A percentile compares a stretch with the other conserved stretches of the same genome.
These are phyloP conservation scores for Paspalum notatum DNA, from an alignment of 176 grass and related monocot species.

Conservation along the genomic window DNA sequence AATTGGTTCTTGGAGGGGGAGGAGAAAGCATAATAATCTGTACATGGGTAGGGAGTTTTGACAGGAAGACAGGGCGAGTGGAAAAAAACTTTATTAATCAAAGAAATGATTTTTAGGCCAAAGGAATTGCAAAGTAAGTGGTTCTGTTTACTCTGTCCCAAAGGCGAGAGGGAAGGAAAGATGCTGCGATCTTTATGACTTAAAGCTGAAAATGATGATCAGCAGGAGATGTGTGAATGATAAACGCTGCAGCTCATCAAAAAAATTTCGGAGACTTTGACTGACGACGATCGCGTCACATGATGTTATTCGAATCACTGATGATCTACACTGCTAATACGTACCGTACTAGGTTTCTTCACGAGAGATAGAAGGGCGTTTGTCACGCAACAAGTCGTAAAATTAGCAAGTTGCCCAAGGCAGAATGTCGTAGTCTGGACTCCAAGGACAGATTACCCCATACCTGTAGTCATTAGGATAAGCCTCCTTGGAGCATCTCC, in stretches of 20 bases:
- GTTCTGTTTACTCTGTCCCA: neutral
- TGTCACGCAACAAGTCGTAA: neutral
- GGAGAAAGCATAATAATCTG: slow-evolving; percentile 20
- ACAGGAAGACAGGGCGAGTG: slow-evolving; percentile 9
- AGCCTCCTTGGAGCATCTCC: slow-evolving; percentile 8
- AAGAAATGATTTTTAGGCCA: neutral
- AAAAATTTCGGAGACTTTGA: neutral
- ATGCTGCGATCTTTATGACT: neutral
- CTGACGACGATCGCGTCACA: neutral
- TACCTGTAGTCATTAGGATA: slow-evolving; percentile 18
- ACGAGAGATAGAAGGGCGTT: neutral
- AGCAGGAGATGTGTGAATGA: slow-evolving; percentile 5
- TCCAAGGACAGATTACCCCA: neutral
- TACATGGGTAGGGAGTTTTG: slow-evolving; percentile 51
- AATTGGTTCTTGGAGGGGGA: slow-evolving; percentile 33
- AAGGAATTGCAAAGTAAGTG: neutral
- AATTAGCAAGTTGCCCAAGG: neutral
- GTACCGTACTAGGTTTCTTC: neutral
- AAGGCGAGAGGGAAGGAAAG: neutral
- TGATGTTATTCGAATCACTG: neutral
- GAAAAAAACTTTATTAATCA: slow-evolving; percentile 14
- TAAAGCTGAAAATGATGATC: neutral
- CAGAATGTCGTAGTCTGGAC: neutral
- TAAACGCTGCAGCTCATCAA: neutral
- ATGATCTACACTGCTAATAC: neutral